phyloP scores from a whole-genome alignment of 2,329 filamentous ascomycete genomes.

The Colletotrichum nymphaeae region DNA sequence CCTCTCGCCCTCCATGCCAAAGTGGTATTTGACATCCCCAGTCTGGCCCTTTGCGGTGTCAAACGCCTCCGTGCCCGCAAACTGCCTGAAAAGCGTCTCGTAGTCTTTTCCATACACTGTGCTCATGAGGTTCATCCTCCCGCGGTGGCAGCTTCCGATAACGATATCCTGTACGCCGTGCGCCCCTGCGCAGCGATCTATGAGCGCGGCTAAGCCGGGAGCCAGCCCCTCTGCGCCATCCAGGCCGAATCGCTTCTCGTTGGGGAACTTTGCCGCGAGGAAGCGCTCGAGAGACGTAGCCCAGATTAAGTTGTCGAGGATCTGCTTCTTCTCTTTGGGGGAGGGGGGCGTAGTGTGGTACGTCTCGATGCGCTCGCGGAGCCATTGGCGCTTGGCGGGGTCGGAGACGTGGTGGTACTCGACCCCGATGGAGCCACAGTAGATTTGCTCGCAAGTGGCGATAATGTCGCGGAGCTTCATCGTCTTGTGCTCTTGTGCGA shows the following conservation, averaged over 20 bases:
- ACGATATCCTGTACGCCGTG: slow-evolving; percentile 99
- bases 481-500: slow-evolving; percentile 89
- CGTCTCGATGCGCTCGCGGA: slow-evolving; percentile 92
- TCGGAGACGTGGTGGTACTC: slow-evolving; percentile 99
- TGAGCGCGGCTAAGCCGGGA: slow-evolving; percentile 98
- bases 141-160: slow-evolving; percentile 99
- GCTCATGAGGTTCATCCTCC: slow-evolving; percentile 94
- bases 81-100: slow-evolving; percentile 99
- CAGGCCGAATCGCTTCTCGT: slow-evolving; percentile 98
- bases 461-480: slow-evolving; percentile 99
- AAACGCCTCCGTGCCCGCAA: slow-evolving; percentile 86
- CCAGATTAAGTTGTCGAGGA: slow-evolving; percentile 97
- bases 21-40: slow-evolving; percentile 98
- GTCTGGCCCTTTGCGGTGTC: slow-evolving; percentile 84
- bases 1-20: slow-evolving; percentile 99
- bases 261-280: slow-evolving; percentile 96
- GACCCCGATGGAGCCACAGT: slow-evolving; percentile 94
- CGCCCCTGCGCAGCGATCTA: slow-evolving; percentile 91
- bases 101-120: slow-evolving; percentile 99
- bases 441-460: slow-evolving; percentile 89
- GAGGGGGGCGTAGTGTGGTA: slow-evolving; percentile 95
- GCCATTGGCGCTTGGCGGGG: slow-evolving; percentile 96
- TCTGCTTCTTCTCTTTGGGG: slow-evolving; percentile 95
- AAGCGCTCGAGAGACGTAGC: slow-evolving; percentile 97
- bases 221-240: slow-evolving; percentile 97